phyloP scores from a whole-genome alignment of 1,284 basidiomycete species.

The Paramarasmius palmivorus region DNA sequence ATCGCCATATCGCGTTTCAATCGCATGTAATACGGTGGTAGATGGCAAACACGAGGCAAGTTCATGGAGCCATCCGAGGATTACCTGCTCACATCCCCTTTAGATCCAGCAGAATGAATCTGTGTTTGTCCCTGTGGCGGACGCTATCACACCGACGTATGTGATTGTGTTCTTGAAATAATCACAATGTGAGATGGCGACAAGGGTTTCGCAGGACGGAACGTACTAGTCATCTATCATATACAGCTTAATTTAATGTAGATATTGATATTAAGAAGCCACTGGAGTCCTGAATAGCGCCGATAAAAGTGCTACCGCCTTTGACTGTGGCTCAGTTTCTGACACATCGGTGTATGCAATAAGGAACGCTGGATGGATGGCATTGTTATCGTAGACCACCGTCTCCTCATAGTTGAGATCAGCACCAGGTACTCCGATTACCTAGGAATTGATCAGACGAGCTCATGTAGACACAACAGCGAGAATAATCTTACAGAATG shows the following conservation, averaged over 20 bases:
- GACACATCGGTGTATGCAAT: constrained; percentile 7
- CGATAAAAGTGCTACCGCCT: background rate
- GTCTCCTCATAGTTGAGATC: constrained; percentile 41
- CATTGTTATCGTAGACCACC: constrained; percentile 17
- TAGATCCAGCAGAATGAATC: constrained; percentile 39
- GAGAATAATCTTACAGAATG: constrained; percentile 47
- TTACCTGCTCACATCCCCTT: constrained; percentile 4
- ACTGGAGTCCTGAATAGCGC: constrained; percentile 6
- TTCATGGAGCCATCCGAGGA: background rate
- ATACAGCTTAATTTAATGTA: too few species aligned
- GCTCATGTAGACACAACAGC: constrained; percentile 7
- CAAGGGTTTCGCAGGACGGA: background rate
- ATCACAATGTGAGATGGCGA: background rate
- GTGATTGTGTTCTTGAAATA: constrained; percentile 43
- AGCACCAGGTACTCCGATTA: constrained; percentile 51
- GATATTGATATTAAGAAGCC: background rate
- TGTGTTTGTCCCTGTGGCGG: constrained; percentile 43
- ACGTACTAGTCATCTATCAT: too few species aligned
- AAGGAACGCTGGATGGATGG: constrained; percentile 14
- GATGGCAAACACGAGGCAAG: constrained; percentile 28
- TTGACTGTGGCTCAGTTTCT: background rate
- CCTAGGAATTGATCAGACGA: constrained; percentile 25
- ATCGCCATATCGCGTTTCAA: constrained; percentile 62
- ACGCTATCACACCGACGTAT: constrained; percentile 48
- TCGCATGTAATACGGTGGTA: constrained; percentile 56